Evolutionary conservation across 2,329 filamentous ascomycete genomes (phyloP).

Genomic region (Xenoacremonium recifei): DNA sequence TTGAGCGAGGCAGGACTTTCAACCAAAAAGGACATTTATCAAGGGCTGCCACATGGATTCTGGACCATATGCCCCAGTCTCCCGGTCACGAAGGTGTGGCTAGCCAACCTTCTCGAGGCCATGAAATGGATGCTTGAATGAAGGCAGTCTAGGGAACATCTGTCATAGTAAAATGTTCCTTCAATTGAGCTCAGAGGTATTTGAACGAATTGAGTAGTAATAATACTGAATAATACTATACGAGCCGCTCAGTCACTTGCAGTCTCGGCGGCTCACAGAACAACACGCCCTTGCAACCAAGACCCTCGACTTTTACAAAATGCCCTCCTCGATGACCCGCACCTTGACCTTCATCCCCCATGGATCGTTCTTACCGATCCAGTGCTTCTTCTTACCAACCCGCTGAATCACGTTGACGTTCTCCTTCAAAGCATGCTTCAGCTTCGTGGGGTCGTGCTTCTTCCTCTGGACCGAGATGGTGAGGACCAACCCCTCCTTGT

Average conservation of each 20-base stretch:
- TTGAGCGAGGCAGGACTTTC: constrained; percentile 31
- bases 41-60: constrained; percentile 41
- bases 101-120: constrained; percentile 24
- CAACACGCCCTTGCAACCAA: too few species aligned
- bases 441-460: constrained; percentile 34
- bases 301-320: constrained; percentile 9
- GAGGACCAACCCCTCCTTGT: constrained; percentile 41
- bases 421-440: constrained; percentile 39
- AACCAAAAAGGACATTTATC: constrained; percentile 39
- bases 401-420: constrained; percentile 47
- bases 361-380: constrained; percentile 34
- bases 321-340: constrained; percentile 32
- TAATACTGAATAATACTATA: too few species aligned
- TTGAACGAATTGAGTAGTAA: too few species aligned
- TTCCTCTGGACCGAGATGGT: constrained; percentile 40
- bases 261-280: too few species aligned
- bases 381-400: constrained; percentile 60
- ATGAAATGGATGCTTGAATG: constrained; percentile 21
- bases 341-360: constrained; percentile 40
- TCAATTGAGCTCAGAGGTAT: too few species aligned
- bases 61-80: constrained; percentile 37
- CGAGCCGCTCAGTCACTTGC: too few species aligned
- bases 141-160: too few species aligned
- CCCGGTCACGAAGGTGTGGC: constrained; percentile 28
- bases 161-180: too few species aligned